Base-by-base conservation (phyloP, 352 stramenopile species). In the Phytophthora cactorum region DNA sequence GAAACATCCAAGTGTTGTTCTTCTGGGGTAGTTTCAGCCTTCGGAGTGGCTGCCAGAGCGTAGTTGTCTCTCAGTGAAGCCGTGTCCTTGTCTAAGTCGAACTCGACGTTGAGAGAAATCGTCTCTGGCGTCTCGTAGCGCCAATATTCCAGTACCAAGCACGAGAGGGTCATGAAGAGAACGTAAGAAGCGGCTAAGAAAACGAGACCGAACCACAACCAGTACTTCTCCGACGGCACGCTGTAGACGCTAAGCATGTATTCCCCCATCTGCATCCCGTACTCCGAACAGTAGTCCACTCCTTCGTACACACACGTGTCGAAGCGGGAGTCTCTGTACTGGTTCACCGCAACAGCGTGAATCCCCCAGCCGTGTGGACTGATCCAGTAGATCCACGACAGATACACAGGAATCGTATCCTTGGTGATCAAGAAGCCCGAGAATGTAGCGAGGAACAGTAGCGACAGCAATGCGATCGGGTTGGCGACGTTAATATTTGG, bases 331-430 rank as follows among this genome's bases (percentile, higher is more conserved):
- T 56, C 64, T 4, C 71, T 32, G 59, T 86, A 88, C 47, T 90
- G 64, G 17, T 56, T 74, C 17, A 86, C 63, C 3, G 61, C 74
- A 9, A 86, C 45, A 27, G 52, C 49, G 9, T 81, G 79, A 29
- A 84, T 52, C 0, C 36, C 50, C 81, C 81, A 91, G 0, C 70
- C 57, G 2, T 89, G 55, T 0, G 84, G 84, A 52, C 86, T 82
- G 36, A 91, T 67, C 69, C 71, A 90, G 64, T 89, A 91, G 22
- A 89, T 7, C 84, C 84, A 92, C 3, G 57, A 65, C 28, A 81
- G 71, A 55, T 82, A 82, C 12, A 45, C 62, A 9, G 81, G 83
- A 22, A 90, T 88, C 3, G 68, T 45, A 9, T 79, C 70, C 5
- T 79, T 63, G 11, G 83, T 70, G 32, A 86, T 68, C 34, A 79